phyloP scores from a whole-genome alignment of 768 basidiomycete species.

The Boletus rubescentipes region DNA sequence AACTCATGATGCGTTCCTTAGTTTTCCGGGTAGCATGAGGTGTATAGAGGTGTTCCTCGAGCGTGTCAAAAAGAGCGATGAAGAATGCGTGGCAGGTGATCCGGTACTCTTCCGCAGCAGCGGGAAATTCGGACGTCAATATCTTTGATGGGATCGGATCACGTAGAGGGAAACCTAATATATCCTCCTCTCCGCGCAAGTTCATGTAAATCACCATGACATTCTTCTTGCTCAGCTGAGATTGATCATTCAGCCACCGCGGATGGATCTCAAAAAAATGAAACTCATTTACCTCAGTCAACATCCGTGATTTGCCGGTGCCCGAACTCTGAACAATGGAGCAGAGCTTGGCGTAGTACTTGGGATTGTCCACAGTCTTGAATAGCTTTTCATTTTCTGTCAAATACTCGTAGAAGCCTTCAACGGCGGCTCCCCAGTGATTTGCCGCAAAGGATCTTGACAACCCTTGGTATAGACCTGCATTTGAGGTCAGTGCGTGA shows the following conservation, averaged over 20 bases:
- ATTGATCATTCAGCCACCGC: not conserved
- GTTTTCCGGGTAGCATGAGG: no score
- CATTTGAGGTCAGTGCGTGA: not conserved
- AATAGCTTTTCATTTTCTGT: slow-evolving; percentile 10
- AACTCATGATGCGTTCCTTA: no score
- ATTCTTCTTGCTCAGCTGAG: slow-evolving; percentile 11
- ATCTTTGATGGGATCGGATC: no score
- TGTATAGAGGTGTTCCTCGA: no score
- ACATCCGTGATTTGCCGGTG: slow-evolving; percentile 11
- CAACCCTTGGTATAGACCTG: not conserved
- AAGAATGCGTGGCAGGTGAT: no score
- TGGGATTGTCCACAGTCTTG: not conserved
- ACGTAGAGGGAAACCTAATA: no score
- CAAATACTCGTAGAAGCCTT: slow-evolving; percentile 22
- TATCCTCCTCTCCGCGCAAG: not conserved
- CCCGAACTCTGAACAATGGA: slow-evolving; percentile 17
- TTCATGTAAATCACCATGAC: slow-evolving; percentile 21
- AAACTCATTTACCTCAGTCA: slow-evolving; percentile 3
- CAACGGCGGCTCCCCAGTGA: slow-evolving; percentile 4
- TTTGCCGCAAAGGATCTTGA: not conserved
- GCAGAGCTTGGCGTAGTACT: slow-evolving; percentile 7
- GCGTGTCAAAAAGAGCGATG: no score
- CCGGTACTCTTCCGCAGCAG: no score
- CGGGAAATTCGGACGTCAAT: no score
- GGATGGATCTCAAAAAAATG: no score